These are phyloP conservation scores for Helotiales sp. DNA, from an alignment of 2,329 filamentous ascomycete species.

Conservation along the genomic window DNA sequence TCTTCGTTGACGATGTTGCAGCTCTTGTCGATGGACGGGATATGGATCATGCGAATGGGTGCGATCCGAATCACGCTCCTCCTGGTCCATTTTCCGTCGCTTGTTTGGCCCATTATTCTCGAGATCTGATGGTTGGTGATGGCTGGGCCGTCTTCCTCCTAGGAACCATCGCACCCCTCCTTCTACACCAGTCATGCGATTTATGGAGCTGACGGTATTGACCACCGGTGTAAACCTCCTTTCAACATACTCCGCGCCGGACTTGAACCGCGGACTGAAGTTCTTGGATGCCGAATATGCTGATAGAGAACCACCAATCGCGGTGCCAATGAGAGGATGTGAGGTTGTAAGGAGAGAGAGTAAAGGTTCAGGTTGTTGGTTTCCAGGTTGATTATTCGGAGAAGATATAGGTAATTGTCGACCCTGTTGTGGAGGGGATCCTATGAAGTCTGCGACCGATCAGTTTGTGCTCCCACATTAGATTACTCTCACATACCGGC, in stretches of 20 bases:
- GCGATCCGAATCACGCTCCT: conserved; percentile 34
- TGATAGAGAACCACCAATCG: conserved; percentile 80
- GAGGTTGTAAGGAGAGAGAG: conserved; percentile 84
- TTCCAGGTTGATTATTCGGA: conserved; percentile 36
- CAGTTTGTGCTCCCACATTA: conserved; percentile 17
- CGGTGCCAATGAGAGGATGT: conserved; percentile 81
- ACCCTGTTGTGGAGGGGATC: conserved; percentile 52
- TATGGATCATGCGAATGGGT: conserved; percentile 35
- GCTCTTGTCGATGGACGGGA: conserved; percentile 27
- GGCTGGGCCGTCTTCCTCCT: conserved; percentile 45
- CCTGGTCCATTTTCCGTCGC: conserved; percentile 55
- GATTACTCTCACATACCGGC: conserved; percentile 57
- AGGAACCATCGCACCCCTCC: conserved; percentile 84
- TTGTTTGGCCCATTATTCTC: conserved; percentile 55
- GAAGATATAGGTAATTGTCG: conserved; percentile 33
- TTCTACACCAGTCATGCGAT: conserved; percentile 84
- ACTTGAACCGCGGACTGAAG: conserved; percentile 84
- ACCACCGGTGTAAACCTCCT: conserved; percentile 83
- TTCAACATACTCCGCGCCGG: conserved; percentile 89
- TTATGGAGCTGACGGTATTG: conserved; percentile 81
- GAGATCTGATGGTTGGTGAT: conserved; percentile 41
- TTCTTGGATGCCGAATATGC: conserved; percentile 88
- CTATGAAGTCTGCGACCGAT: conserved; percentile 58
- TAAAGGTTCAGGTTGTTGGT: conserved; percentile 68
- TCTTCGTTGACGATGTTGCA: conserved; percentile 31